Percentiles rank a stretch among this genome's conserved stretches.
These are phyloP conservation scores for Pyrus communis DNA, from an alignment of 306 rosid genomes.

Conservation along the genomic window DNA sequence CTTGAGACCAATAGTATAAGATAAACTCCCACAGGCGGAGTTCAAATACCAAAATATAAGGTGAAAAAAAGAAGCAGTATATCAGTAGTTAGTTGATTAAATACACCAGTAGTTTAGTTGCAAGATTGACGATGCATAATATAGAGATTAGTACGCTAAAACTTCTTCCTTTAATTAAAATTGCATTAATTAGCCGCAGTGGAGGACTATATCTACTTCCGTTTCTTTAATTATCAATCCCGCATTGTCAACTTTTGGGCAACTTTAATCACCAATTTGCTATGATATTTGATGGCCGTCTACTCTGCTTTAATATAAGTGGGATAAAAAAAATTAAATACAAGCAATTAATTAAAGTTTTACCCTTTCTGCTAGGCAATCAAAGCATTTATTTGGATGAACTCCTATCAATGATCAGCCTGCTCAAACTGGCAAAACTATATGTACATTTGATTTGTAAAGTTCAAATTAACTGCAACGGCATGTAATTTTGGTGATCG, in stretches of 20 bases:
- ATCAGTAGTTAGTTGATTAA: no score
- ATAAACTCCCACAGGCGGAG: no score
- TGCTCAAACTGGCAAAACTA: neutral
- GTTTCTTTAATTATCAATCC: neutral
- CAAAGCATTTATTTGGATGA: conserved; percentile 4
- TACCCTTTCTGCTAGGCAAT: neutral
- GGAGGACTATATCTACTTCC: neutral
- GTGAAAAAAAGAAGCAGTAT: no score
- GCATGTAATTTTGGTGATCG: neutral
- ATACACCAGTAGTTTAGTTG: neutral
- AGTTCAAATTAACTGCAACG: neutral
- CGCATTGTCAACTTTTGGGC: neutral
- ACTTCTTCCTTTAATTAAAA: neutral
- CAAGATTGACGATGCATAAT: neutral
- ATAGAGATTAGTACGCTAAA: neutral
- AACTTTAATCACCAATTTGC: neutral
- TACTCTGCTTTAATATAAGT: neutral
- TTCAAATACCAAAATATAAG: no score
- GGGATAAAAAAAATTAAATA: neutral
- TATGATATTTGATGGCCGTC: neutral
- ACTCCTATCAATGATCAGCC: neutral
- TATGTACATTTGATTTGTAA: neutral
- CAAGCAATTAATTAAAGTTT: neutral
- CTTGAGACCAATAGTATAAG: no score
- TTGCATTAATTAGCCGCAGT: neutral